Base-by-base conservation (phyloP, 257 asterid genomes). In the Gentiana dahurica region DNA sequence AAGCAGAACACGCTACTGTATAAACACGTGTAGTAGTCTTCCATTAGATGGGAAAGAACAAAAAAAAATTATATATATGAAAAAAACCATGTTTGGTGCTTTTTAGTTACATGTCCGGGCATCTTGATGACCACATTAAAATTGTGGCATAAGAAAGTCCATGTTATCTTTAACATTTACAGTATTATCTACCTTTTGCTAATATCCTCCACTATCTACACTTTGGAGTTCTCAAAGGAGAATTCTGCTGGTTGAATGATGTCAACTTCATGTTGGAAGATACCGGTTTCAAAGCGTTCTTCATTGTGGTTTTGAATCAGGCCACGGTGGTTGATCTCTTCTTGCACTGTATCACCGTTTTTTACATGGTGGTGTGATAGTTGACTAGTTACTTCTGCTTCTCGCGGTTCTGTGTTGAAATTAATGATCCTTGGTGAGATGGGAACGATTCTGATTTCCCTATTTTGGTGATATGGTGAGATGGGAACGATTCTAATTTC, bases 201-300 rank as follows among this genome's bases (percentile, higher is more conserved):
- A 15, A 15, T 15, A 15, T 15, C 24, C 24, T 15, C 24, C 24
- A 15, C 24, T 52, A 48, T 38, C 51, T 59, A 66, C 53, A 66
- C 70, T 51, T 48, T 61, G 24, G 68, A 8, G 51, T 58, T 55
- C 13, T 67, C 69, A 58, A 68, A 67, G 45, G 76, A 65, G 66
- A 62, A 62, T 59, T 63, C 70, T 58, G 67, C 66, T 57, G 64
- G 64, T n/a, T 53, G 61, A 10, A 58, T 50, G 7, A 58, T 50
- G 53, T 65, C 46, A 5, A 61, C 52, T 41, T 61, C 36, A 12
- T 61, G 58, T 33, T 61, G 65, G 58, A 24, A 32, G 39, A 10
- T 2, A 11, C 34, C 51, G 41, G 41, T 61, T 61, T 61, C 52
- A 61, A 35, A 41, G 36, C 12, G 33, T 52, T 36, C 37, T 41